Evolutionary conservation across 352 stramenopile genomes (phyloP).

Genomic region (Globisporangium mamillatum): DNA sequence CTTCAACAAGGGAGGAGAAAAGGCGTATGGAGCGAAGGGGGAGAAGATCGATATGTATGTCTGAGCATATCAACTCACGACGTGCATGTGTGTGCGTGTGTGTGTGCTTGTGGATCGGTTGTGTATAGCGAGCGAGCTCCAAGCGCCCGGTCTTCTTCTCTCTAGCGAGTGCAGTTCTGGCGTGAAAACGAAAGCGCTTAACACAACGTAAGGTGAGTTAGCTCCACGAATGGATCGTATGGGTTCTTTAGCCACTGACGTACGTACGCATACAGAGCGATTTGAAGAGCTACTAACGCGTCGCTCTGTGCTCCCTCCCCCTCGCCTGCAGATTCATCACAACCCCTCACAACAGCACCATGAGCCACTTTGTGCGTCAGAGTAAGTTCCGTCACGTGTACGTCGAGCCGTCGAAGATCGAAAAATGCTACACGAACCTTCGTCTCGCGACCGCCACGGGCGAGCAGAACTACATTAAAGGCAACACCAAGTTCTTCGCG

Average conservation of each 20-base stretch:
- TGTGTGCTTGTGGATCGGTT: not conserved
- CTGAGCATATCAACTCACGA: not conserved
- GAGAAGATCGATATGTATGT: slow-evolving; percentile 6
- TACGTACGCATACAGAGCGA: not conserved
- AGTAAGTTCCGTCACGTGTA: slow-evolving; percentile 99
- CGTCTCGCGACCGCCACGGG: slow-evolving; percentile 95
- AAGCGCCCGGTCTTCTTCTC: slow-evolving; percentile 12
- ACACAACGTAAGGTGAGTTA: slow-evolving; percentile 3
- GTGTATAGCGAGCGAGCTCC: slow-evolving; percentile 1
- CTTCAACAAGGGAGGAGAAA: slow-evolving; percentile 5
- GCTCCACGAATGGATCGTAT: not conserved
- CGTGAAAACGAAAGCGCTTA: slow-evolving; percentile 5
- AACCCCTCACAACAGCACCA: slow-evolving; percentile 32
- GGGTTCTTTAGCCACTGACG: not conserved
- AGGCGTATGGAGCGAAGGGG: not conserved
- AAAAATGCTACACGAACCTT: slow-evolving; percentile 91
- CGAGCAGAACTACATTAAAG: slow-evolving; percentile 99
- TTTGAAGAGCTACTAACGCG: not conserved
- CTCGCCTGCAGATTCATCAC: not conserved
- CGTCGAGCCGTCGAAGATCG: slow-evolving; percentile 94
- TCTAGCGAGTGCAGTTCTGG: slow-evolving; percentile 11
- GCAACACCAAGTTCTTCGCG: slow-evolving; percentile 99
- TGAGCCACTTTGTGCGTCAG: slow-evolving; percentile 94
- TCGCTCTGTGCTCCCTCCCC: not conserved
- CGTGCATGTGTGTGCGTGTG: not conserved